Percentiles rank a stretch among this genome's conserved stretches.
phyloP scores from a whole-genome alignment of 768 basidiomycete species.

The Fomitopsis pulvina region DNA sequence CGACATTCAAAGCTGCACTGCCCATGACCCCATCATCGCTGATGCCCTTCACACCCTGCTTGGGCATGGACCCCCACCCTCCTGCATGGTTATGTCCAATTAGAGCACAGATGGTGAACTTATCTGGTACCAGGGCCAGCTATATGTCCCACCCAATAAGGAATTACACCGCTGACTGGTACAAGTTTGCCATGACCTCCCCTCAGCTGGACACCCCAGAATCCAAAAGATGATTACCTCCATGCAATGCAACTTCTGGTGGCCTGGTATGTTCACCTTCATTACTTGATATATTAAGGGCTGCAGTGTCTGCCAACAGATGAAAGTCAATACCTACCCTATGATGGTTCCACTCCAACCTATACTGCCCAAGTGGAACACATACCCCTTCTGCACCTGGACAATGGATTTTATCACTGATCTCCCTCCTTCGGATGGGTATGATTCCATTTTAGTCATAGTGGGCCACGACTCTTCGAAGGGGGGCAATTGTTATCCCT shows the following conservation, averaged over 20 bases:
- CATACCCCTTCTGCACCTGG: slow-evolving; percentile 8
- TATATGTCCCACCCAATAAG: slow-evolving; percentile 22
- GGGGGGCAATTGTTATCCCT: slow-evolving; percentile 10
- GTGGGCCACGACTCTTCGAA: slow-evolving; percentile 1
- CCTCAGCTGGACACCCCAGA: slow-evolving; percentile 37
- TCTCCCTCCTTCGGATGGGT: slow-evolving; percentile 16
- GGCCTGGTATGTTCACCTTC: slow-evolving; percentile 26
- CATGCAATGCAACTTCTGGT: slow-evolving; percentile 32
- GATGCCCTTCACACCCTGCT: no score
- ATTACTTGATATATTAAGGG: slow-evolving; percentile 25
- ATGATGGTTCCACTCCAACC: slow-evolving; percentile 24
- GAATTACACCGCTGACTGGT: slow-evolving; percentile 28
- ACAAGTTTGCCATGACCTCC: slow-evolving; percentile 28
- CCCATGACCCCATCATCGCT: neutral
- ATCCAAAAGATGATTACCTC: slow-evolving; percentile 24
- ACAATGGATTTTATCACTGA: slow-evolving; percentile 19
- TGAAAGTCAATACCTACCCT: slow-evolving; percentile 22
- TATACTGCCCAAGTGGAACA: slow-evolving; percentile 18
- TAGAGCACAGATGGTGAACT: no score
- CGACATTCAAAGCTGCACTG: neutral
- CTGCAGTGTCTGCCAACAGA: slow-evolving; percentile 24
- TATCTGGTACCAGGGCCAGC: no score
- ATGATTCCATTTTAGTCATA: slow-evolving; percentile 14
- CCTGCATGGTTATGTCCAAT: no score
- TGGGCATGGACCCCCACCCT: no score